phyloP scores from a whole-genome alignment of 2,329 filamentous ascomycete genomes.

The Immersiporthe knoxdaviesiana region DNA sequence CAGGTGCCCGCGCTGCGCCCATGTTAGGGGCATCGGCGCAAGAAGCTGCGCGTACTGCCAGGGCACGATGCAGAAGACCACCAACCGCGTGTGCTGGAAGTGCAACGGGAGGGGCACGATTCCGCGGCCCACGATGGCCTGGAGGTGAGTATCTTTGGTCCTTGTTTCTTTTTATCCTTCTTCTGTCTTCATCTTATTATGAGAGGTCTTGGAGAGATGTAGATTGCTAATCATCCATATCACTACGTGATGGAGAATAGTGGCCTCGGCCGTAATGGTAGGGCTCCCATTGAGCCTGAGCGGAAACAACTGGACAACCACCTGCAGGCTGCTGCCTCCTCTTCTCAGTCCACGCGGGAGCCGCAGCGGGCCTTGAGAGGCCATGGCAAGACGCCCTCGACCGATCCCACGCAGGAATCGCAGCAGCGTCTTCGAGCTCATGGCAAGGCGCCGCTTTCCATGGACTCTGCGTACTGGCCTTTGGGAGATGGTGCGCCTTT shows the following conservation, averaged over 20 bases:
- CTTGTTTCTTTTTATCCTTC: neutral
- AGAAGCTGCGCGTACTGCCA: slow-evolving; percentile 6
- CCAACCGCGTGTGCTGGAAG: slow-evolving; percentile 16
- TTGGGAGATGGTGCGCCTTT: slow-evolving; percentile 13
- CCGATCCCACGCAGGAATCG: neutral
- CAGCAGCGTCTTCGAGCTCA: neutral
- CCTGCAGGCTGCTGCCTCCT: neutral
- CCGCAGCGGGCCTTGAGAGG: neutral
- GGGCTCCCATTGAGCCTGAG: slow-evolving; percentile 10
- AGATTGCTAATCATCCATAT: neutral
- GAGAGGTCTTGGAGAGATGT: neutral
- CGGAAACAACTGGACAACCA: neutral
- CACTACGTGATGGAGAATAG: neutral
- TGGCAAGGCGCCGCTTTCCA: neutral
- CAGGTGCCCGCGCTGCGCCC: slow-evolving; percentile 14
- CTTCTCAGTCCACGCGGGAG: neutral
- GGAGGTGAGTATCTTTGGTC: neutral
- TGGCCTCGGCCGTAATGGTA: slow-evolving; percentile 7
- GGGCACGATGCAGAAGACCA: slow-evolving; percentile 9
- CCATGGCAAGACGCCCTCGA: neutral
- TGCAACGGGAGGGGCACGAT: slow-evolving; percentile 19
- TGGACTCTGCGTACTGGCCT: neutral
- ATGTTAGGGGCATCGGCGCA: neutral
- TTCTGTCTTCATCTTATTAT: neutral
- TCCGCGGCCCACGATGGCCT: slow-evolving; percentile 12